phyloP scores from a whole-genome alignment of 2,329 filamentous ascomycete species.

The Aspergillus puulaauensis region DNA sequence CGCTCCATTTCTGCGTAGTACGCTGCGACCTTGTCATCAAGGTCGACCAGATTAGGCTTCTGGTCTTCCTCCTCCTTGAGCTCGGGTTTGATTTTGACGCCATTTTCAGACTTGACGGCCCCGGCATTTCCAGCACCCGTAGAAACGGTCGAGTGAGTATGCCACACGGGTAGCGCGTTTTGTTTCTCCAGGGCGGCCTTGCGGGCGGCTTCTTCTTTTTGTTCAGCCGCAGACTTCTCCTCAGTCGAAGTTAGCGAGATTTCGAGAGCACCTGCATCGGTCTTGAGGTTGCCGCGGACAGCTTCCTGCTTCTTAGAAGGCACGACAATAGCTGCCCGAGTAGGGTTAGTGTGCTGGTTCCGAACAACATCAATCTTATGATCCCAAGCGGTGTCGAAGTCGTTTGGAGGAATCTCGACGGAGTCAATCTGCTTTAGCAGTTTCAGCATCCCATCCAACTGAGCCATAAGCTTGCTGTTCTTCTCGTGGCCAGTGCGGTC shows the following conservation, averaged over 20 bases:
- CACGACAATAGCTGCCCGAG: conserved; percentile 42
- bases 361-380: conserved; percentile 47
- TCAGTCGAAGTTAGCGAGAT: conserved; percentile 50
- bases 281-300: conserved; percentile 44
- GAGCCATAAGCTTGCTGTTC: conserved; percentile 50
- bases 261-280: conserved; percentile 45
- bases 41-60: conserved; percentile 41
- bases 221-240: conserved; percentile 51
- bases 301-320: conserved; percentile 39
- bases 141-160: conserved; percentile 51
- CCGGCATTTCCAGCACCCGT: conserved; percentile 24
- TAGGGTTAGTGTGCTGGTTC: conserved; percentile 43
- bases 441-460: conserved; percentile 47
- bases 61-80: conserved; percentile 46
- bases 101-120: conserved; percentile 31
- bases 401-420: conserved; percentile 48
- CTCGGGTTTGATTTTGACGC: conserved; percentile 37
- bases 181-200: conserved; percentile 51
- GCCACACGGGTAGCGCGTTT: conserved; percentile 54
- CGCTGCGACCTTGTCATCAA: conserved; percentile 48
- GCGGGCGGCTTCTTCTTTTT: conserved; percentile 47
- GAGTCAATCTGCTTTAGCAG: conserved; percentile 50
- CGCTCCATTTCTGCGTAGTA: conserved; percentile 48
- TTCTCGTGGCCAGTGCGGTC: conserved; percentile 51
- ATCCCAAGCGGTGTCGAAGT: conserved; percentile 51